Conservation (phyloP, 345 rosid species). For the Linum lewisii region DNA sequence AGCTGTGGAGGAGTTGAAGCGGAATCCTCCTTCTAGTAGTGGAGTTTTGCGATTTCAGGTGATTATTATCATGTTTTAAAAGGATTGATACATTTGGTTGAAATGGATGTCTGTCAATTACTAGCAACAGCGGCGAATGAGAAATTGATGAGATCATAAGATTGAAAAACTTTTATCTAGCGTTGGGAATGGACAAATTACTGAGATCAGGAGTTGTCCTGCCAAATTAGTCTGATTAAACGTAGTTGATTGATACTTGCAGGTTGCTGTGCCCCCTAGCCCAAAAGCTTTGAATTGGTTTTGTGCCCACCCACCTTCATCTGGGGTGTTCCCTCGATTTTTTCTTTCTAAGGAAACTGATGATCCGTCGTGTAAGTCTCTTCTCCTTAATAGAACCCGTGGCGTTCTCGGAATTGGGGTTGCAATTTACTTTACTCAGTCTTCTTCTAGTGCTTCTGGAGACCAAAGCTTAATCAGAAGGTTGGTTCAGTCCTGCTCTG, state of each 20-base stretch:
- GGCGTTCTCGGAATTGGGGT: constrained; percentile 78
- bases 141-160: too few species aligned
- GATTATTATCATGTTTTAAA: not conserved
- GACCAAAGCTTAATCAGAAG: constrained; percentile 31
- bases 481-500: constrained; percentile 22
- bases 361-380: constrained; percentile 38
- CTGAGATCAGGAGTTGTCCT: not conserved
- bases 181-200: too few species aligned
- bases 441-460: constrained; percentile 24
- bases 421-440: constrained; percentile 49
- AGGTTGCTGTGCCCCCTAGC: constrained; percentile 86
- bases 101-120: not conserved
- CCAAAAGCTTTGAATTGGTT: constrained; percentile 85
- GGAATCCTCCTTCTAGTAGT: constrained; percentile 49
- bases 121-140: not conserved
- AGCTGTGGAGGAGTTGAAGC: constrained; percentile 50
- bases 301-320: constrained; percentile 51
- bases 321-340: constrained; percentile 59
- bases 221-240: not conserved
- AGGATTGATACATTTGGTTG: not conserved
- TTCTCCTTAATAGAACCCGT: constrained; percentile 40
- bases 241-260: constrained; percentile 3
- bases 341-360: constrained; percentile 57
- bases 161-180: too few species aligned
- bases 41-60: constrained; percentile 77